phyloP scores from a whole-genome alignment of 805 yeast species.

The Candida glaebosa region DNA sequence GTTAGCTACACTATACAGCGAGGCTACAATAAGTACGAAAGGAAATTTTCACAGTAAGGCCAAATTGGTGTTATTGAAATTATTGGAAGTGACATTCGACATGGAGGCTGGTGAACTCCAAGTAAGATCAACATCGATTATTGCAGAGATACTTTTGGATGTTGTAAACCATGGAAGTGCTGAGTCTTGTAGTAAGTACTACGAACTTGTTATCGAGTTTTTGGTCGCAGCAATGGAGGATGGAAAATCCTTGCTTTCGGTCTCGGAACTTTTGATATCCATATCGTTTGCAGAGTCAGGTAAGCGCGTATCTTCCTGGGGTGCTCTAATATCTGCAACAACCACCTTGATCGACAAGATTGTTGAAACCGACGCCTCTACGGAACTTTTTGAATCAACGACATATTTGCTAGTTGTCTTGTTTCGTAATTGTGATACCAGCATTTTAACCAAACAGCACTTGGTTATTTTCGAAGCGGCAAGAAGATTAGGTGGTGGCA shows the following conservation, averaged over 20 bases:
- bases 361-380: neutral
- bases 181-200: conserved; percentile 46
- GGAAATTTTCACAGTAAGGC: conserved; percentile 76
- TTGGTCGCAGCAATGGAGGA: conserved; percentile 14
- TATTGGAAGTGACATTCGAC: conserved; percentile 35
- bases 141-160: conserved; percentile 56
- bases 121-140: conserved; percentile 36
- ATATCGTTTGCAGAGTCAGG: conserved; percentile 71
- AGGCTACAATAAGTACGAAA: conserved; percentile 68
- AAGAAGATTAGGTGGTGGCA: conserved; percentile 23
- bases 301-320: conserved; percentile 57
- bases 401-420: conserved; percentile 47
- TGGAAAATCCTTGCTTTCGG: conserved; percentile 19
- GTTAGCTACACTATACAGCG: conserved; percentile 60
- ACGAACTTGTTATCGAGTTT: conserved; percentile 25
- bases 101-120: conserved; percentile 7
- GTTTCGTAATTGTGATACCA: conserved; percentile 53
- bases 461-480: conserved; percentile 40
- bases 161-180: conserved; percentile 50
- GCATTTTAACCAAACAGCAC: conserved; percentile 46
- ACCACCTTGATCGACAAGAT: conserved; percentile 19
- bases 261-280: conserved; percentile 42
- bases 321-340: conserved; percentile 17
- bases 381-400: conserved; percentile 23
- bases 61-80: conserved; percentile 41